A percentile compares a stretch with the other conserved stretches of the same genome.
phyloP scores from a whole-genome alignment of 257 asterid species.

The Gynochthodes officinalis region DNA sequence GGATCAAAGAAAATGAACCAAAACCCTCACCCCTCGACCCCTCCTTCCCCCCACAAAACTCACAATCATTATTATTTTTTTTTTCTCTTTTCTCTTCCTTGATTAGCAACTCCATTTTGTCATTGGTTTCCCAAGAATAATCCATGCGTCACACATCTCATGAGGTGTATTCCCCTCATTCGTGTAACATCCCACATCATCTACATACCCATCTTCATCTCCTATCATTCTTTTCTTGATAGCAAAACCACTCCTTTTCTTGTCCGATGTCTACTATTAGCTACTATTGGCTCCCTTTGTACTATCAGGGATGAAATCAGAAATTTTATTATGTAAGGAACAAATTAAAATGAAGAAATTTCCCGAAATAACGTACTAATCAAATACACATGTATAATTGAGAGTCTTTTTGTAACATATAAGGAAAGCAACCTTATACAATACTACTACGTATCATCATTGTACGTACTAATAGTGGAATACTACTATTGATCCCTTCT shows the following conservation, averaged over 20 bases:
- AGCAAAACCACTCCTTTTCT: not conserved
- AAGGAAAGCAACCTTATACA: too few relatives aligned
- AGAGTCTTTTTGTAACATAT: too few relatives aligned
- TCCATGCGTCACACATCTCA: conserved; percentile 2
- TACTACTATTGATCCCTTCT: too few relatives aligned
- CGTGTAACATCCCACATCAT: conserved; percentile 9
- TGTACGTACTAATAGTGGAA: too few relatives aligned
- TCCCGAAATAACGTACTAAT: too few relatives aligned
- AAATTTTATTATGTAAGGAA: too few relatives aligned
- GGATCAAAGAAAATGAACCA: conserved; percentile 14
- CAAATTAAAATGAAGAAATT: too few relatives aligned
- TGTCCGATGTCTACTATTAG: too few relatives aligned
- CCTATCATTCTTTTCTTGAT: not conserved
- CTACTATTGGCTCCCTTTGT: too few relatives aligned
- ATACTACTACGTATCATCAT: too few relatives aligned
- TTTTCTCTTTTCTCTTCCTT: conserved; percentile 9
- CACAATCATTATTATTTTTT: conserved; percentile 11
- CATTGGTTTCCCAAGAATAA: conserved; percentile 9
- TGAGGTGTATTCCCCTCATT: conserved; percentile 14
- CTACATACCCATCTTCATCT: not conserved
- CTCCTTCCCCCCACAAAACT: not conserved
- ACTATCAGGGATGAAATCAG: too few relatives aligned
- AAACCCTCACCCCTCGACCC: conserved; percentile 13
- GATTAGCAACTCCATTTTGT: conserved; percentile 5
- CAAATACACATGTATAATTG: too few relatives aligned